Conservation (phyloP, 2,329 filamentous ascomycete genomes). For the Trichoderma sp. region DNA sequence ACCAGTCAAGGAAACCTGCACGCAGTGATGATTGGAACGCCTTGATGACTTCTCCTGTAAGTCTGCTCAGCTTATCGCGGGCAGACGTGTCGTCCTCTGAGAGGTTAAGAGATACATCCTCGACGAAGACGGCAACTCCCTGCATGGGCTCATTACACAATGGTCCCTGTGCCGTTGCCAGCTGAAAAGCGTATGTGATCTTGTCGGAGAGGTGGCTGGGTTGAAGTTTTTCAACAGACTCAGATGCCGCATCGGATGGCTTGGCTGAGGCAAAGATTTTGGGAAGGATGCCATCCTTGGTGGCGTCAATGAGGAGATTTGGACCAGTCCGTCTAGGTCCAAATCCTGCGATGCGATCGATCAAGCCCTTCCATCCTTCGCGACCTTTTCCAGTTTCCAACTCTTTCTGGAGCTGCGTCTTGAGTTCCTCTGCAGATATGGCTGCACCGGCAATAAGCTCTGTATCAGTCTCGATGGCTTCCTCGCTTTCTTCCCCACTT, state of each 20-base stretch:
- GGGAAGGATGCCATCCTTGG: constrained; percentile 65
- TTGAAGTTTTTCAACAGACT: constrained; percentile 49
- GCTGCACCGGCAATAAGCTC: constrained; percentile 58
- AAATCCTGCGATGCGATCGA: constrained; percentile 84
- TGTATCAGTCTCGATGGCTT: constrained; percentile 48
- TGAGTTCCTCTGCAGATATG: constrained; percentile 73
- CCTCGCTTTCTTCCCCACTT: constrained; percentile 30
- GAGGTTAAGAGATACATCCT: constrained; percentile 66
- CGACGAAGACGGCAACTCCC: constrained; percentile 85
- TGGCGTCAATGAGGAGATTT: constrained; percentile 85
- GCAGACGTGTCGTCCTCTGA: constrained; percentile 54
- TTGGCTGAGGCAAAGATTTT: constrained; percentile 58
- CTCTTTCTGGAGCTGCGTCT: constrained; percentile 62
- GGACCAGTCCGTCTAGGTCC: constrained; percentile 81
- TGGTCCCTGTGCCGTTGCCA: constrained; percentile 82
- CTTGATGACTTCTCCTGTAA: constrained; percentile 92
- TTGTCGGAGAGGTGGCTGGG: constrained; percentile 80
- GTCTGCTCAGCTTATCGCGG: constrained; percentile 66
- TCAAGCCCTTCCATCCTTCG: constrained; percentile 70
- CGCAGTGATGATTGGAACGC: constrained; percentile 80
- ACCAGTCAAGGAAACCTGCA: constrained; percentile 91
- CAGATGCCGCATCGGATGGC: constrained; percentile 32
- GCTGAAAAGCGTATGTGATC: constrained; percentile 89
- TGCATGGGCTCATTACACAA: constrained; percentile 92
- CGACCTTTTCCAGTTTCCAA: constrained; percentile 71